Evolutionary conservation across 2,329 filamentous ascomycete species (phyloP).

Genomic region (Aspergillus luchuensis): DNA sequence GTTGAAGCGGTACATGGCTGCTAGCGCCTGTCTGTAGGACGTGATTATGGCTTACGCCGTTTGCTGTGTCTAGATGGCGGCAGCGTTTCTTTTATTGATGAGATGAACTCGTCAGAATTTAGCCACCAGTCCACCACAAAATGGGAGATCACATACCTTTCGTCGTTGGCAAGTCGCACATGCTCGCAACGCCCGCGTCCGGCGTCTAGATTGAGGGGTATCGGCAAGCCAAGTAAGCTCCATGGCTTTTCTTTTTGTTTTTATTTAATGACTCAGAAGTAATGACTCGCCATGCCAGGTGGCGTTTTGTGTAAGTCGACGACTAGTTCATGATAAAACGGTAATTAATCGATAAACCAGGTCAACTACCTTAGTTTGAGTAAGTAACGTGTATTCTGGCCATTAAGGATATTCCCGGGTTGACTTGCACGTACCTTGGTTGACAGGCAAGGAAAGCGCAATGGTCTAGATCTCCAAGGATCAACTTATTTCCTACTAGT

Average conservation of each 20-base stretch:
- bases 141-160: conserved; percentile 27
- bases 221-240: conserved; percentile 40
- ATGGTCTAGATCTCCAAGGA: neutral
- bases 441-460: neutral
- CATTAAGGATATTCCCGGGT: neutral
- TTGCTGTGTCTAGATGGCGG: conserved; percentile 27
- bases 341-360: too few species aligned
- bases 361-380: too few species aligned
- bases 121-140: neutral
- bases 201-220: conserved; percentile 36
- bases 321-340: too few species aligned
- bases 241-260: conserved; percentile 21
- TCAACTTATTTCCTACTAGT: neutral
- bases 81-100: conserved; percentile 34
- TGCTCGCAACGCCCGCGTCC: conserved; percentile 33
- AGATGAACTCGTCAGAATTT: neutral
- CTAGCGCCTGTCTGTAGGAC: neutral
- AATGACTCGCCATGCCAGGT: neutral
- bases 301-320: too few species aligned
- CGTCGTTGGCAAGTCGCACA: conserved; percentile 36
- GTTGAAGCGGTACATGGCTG: neutral
- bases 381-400: too few species aligned
- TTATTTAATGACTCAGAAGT: neutral
- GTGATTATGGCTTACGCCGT: conserved; percentile 1
- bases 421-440: neutral